Conservation (phyloP, 116 monocot genomes). For the Cymodocea nodosa region DNA sequence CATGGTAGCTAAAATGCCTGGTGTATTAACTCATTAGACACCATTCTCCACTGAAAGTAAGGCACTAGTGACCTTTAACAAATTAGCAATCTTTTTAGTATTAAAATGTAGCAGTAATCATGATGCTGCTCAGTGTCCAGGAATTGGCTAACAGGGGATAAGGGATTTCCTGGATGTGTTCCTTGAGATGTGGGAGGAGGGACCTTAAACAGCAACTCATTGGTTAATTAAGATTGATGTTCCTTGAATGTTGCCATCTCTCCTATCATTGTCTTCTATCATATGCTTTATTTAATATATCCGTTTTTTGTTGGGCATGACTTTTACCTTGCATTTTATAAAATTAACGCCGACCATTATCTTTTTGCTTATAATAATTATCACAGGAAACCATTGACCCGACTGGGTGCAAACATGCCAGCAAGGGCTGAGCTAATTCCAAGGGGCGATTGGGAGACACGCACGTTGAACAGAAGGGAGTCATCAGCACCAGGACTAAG, state of each 20-base stretch:
- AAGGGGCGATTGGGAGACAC: constrained; percentile 20
- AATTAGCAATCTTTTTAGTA: not conserved
- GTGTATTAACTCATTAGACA: too few species aligned
- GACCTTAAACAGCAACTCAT: too few species aligned
- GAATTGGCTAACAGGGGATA: not conserved
- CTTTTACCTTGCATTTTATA: not conserved
- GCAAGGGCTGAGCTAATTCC: constrained; percentile 44
- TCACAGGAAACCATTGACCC: constrained; percentile 32
- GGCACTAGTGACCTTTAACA: not conserved
- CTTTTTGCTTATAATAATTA: not conserved
- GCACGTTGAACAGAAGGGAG: constrained; percentile 5
- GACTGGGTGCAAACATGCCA: constrained; percentile 45
- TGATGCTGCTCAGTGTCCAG: not conserved
- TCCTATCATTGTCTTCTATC: too few species aligned
- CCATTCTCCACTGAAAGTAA: not conserved
- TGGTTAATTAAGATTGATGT: too few species aligned
- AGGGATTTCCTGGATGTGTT: too few species aligned
- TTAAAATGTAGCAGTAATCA: not conserved
- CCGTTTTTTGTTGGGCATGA: not conserved
- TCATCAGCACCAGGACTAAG: not conserved
- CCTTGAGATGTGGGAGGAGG: too few species aligned
- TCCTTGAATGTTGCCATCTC: too few species aligned
- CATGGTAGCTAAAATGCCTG: too few species aligned
- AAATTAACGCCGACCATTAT: not conserved
- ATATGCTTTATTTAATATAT: too few species aligned